Conservation (phyloP, 768 basidiomycete genomes). For the Kwoniella botswanensis region DNA sequence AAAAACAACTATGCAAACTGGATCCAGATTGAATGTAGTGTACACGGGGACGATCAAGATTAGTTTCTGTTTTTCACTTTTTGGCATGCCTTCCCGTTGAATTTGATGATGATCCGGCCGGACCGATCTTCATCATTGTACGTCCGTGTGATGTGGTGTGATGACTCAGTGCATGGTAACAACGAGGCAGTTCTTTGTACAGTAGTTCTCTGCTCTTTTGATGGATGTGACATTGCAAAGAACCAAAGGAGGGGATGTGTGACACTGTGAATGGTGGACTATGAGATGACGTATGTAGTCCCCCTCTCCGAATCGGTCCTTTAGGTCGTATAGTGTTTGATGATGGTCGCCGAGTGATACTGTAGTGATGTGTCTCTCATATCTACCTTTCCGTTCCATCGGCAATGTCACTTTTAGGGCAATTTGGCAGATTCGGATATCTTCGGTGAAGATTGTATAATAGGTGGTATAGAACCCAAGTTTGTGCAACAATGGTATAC, state of each 20-base stretch:
- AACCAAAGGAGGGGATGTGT: background rate
- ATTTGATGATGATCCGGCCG: conserved; percentile 3
- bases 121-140: background rate
- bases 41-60: background rate
- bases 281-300: background rate
- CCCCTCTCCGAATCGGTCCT: background rate
- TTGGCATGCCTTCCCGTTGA: background rate
- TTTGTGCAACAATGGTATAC: no score
- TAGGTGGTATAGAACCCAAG: no score
- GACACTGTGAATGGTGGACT: background rate
- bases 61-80: no score
- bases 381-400: background rate
- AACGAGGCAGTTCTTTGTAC: background rate
- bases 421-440: no score
- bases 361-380: background rate
- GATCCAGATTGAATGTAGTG: no score
- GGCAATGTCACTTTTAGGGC: background rate
- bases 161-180: background rate
- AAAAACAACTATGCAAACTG: background rate
- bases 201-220: background rate
- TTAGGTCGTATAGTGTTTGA: background rate
- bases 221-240: background rate
- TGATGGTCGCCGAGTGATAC: background rate
- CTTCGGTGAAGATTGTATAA: no score
- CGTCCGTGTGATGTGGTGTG: background rate